Evolutionary conservation across 192 early-diverging fungal species (phyloP), one percentile per base, ranked within the genome.

Genomic region (Lobosporangium transversale): DNA sequence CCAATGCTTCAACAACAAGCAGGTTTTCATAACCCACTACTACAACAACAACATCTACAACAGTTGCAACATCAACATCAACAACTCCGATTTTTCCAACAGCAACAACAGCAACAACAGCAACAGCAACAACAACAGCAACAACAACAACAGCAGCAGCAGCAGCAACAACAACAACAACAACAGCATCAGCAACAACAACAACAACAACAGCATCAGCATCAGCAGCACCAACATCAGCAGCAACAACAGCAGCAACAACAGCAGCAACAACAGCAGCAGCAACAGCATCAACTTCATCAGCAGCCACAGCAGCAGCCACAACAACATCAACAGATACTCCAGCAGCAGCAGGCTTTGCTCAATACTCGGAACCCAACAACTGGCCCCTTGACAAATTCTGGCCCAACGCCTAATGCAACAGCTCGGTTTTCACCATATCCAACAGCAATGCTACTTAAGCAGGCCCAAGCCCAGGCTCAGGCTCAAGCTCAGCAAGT

Each of bases 361-460:
- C 26, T 53, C 27, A 68, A 49, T 40, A 47, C 55, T 5, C 66
- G 66, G 2, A 23, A 6, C 24, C 24, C 62, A 26, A n/a, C 68
- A 0, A 21, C 48, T 27, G 70, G 70, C 31, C 57, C 54, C 12
- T 54, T 65, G 26, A 9, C 56, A 15, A 47, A 54, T 44, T 53
- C 66, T 47, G 62, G 56, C 11, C 55, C 62, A 1, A 32, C 45
- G 6, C 21, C 68, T 15, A 74, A 65, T 60, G 62, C 55, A 12
- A 29, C 53, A 36, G 61, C 63, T 10, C 56, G 71, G 18, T 75
- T 66, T 26, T 48, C 63, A 1, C 71, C 71, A 1, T 75, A 75
- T 30, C 71, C 71, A 18, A 75, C 71, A 1, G 60, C 71, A 11
- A 75, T 75, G 31, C 57, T 75, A 11, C 20, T 75, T 50, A 75